These are phyloP conservation scores for Kwoniella sp. DNA, from an alignment of 768 basidiomycete species.

Conservation along the genomic window DNA sequence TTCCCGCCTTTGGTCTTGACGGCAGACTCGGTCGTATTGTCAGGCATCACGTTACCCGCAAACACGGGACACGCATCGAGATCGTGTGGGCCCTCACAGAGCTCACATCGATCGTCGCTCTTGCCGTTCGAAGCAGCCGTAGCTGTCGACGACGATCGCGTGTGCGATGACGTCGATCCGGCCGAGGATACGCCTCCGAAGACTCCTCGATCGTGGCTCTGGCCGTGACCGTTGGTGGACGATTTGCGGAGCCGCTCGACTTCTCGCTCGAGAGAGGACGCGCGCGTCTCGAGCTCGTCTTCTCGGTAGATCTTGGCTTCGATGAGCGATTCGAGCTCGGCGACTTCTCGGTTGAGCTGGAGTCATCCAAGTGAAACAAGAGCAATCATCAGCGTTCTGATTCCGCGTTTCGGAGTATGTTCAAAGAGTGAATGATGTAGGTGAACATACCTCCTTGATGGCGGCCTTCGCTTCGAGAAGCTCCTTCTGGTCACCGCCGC, in stretches of 20 bases:
- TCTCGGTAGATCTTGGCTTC: constrained; percentile 76
- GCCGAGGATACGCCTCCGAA: neutral
- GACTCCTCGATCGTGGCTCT: neutral
- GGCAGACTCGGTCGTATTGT: constrained; percentile 9
- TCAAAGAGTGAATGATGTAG: neutral
- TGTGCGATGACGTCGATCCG: constrained; percentile 6
- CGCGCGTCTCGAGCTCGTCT: constrained; percentile 51
- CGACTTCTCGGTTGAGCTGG: constrained; percentile 86
- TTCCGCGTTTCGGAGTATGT: neutral
- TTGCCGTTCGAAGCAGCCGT: constrained; percentile 9
- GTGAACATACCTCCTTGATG: constrained; percentile 45
- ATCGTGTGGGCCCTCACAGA: constrained; percentile 53
- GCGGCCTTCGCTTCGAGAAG: constrained; percentile 37
- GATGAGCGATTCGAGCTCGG: constrained; percentile 87
- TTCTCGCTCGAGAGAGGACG: constrained; percentile 41
- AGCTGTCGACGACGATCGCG: constrained; percentile 21
- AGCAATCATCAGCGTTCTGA: neutral
- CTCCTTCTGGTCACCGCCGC: constrained; percentile 62
- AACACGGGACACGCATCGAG: constrained; percentile 52
- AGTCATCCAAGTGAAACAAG: neutral
- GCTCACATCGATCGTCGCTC: constrained; percentile 35
- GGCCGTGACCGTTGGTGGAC: neutral
- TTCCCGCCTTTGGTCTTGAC: constrained; percentile 23
- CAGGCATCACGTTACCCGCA: constrained; percentile 33
- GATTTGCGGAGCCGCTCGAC: constrained; percentile 21